Evolutionary conservation across 2,329 filamentous ascomycete genomes (phyloP).

Genomic region (Diplodia scrobiculata): DNA sequence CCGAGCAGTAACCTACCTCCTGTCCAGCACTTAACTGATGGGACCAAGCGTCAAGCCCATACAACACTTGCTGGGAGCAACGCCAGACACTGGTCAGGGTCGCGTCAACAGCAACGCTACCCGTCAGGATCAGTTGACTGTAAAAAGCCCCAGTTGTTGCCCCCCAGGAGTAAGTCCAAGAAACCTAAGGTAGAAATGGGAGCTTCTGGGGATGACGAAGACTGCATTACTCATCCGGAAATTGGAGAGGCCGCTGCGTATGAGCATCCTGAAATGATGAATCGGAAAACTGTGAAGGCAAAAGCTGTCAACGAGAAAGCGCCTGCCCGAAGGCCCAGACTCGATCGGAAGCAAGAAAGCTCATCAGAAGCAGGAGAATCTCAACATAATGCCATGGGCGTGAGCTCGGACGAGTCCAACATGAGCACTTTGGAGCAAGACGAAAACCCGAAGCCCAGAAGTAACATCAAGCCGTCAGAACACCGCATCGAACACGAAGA

Average conservation of each 20-base stretch:
- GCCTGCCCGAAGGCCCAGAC: not conserved
- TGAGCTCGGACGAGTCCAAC: not conserved
- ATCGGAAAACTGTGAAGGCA: too few relatives aligned
- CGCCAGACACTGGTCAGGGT: not conserved
- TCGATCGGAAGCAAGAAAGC: not conserved
- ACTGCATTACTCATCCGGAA: too few relatives aligned
- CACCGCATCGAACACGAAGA: not conserved
- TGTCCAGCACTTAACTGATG: not conserved
- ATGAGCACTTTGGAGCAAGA: not conserved
- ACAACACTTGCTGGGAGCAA: not conserved
- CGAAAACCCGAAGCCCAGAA: not conserved
- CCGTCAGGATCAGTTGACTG: too few relatives aligned
- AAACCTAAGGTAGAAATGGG: too few relatives aligned
- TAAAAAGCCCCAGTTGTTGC: too few relatives aligned
- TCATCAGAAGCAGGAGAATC: not conserved
- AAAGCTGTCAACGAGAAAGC: too few relatives aligned
- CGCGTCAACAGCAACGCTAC: too few relatives aligned
- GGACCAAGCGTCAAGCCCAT: not conserved
- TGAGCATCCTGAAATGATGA: too few relatives aligned
- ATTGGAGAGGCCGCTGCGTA: too few relatives aligned
- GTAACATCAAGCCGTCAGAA: not conserved
- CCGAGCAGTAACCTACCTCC: not conserved
- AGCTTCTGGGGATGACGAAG: too few relatives aligned
- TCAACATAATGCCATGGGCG: not conserved
- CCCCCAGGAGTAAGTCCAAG: too few relatives aligned